Evolutionary conservation across 257 asterid species (phyloP), one percentile per base, ranked within the genome.

Genomic region (Nicotiana tabacum): DNA sequence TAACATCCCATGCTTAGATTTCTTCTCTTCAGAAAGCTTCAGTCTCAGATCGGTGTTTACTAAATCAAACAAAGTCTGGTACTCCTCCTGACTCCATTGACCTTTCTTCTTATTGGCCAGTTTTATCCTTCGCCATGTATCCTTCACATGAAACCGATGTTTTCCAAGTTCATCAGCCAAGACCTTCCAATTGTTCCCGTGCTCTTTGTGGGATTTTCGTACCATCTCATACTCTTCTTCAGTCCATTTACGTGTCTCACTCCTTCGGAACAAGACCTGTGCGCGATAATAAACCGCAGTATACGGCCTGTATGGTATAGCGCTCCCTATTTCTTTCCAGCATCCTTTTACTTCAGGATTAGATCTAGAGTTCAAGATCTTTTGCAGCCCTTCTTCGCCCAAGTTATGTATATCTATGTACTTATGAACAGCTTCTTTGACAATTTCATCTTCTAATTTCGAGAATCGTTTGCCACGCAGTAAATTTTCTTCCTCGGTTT

Each of bases 111-210:
- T 61, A 51, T 76, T 76, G 62, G 80, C 9, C 64, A 51, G 27
- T 76, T 51, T 76, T 51, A 76, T 1, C 46, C 80, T 76, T 76
- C 80, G 80, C 46, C 80, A 51, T 76, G 80, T 76, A 76, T 76
- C 80, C 64, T 76, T 76, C 80, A 76, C 80, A 51, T 76, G 80
- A 57, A 57, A 51, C 64, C 80, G 80, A 51, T 51, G 64, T 51
- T 76, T 76, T 76, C 80, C 80, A 76, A 76, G 80, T 76, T 76
- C 64, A 51, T 76, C 80, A 15, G 46, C 64, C 53, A 76, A 76
- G 37, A 27, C 64, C 80, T 1, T 76, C 80, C 64, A 51, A 15
- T 76, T 76, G 17, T 76, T 51, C 46, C 64, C 64, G 4, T 76
- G 27, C 64, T 48, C 46, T 51, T 76, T 51, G 43, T 76, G 80